Percentiles rank a stretch among this genome's conserved stretches.
Evolutionary conservation across 805 yeast genomes (phyloP).

Genomic region (Ogataea nakhonphanomensis): DNA sequence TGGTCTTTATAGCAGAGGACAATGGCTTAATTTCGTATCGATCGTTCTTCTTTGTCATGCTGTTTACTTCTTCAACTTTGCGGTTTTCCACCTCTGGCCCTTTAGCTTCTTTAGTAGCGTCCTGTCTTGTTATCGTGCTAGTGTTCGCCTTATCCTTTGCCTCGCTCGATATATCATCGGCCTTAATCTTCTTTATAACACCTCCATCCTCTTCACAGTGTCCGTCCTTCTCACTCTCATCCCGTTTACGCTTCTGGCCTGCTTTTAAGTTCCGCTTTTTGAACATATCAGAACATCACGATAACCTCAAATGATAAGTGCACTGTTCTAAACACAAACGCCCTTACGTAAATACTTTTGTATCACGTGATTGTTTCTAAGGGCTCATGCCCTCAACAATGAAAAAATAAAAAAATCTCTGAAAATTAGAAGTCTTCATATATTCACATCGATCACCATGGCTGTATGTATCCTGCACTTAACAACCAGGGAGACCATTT

Average conservation of each 20-base stretch:
- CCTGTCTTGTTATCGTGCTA: neutral
- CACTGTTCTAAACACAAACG: neutral
- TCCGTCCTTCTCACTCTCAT: neutral
- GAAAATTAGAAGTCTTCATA: slow-evolving; percentile 10
- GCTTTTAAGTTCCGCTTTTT: slow-evolving; percentile 34
- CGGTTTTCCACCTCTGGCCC: too few relatives aligned
- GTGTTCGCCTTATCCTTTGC: neutral
- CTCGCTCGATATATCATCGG: neutral
- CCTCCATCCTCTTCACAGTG: neutral
- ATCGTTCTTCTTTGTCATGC: neutral
- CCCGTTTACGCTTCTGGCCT: slow-evolving; percentile 9
- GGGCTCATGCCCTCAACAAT: slow-evolving; percentile 8
- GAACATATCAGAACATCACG: slow-evolving; percentile 30
- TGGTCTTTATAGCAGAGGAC: slow-evolving; percentile 52
- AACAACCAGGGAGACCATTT: neutral
- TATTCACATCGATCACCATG: slow-evolving; percentile 21
- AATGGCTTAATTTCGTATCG: slow-evolving; percentile 24
- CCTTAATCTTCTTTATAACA: slow-evolving; percentile 3
- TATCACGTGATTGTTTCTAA: neutral
- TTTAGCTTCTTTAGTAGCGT: slow-evolving; percentile 23
- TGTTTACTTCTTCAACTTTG: slow-evolving; percentile 8
- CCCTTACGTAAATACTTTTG: neutral
- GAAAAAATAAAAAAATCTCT: slow-evolving; percentile 4
- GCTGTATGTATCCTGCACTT: slow-evolving; percentile 23
- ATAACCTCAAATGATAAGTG: too few relatives aligned